Evolutionary conservation across 176 grass and related monocot species (phyloP), one percentile per base, ranked within the genome.

Genomic region (Rhynchospora pubera): DNA sequence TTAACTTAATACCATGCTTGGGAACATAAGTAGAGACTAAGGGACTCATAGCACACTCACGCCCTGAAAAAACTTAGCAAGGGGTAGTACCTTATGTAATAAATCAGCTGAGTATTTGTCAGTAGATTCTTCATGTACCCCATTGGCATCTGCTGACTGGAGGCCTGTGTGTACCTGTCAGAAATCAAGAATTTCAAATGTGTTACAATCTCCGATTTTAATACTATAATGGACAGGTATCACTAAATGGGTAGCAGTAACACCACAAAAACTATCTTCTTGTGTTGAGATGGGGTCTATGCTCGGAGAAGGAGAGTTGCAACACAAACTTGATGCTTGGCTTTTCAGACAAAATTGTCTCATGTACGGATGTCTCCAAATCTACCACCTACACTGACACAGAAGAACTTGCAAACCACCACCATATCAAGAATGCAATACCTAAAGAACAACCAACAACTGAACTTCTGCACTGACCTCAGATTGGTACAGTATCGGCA

Each of bases 141-240:
- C 72, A 83, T 83, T 56, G 9, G 51, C 84, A 62, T 79, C 4
- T 46, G 77, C 44, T 56, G 59, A 50, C 52, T 81, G 83, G 24
- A 82, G 81, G 52, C 82, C 83, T 67, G 56, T 65, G 79, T 77
- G 78, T 23, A 85, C 78, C 87, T 89, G 75, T 60, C 57, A 70
- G 11, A 68, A 57, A 47, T 59, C 18, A 51, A 84, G 76, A 55
- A 65, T 39, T 22, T 32, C 57, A 88, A 71, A 14, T 7, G 39
- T 47, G 67, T 39, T 60, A 39, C 51, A 58, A n/a, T 18, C 47
- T 79, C 47, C 15, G 42, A 45, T 6, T 45, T 45, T 15, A 51
- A 7, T 53, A 75, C 45, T 9, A 72, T 12, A 51, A 3, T 52
- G 5, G 46, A 7, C 22, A 75, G 13, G 47, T 26, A 53, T 1